A percentile compares a stretch with the other conserved stretches of the same genome.
Evolutionary conservation across 2,329 filamentous ascomycete species (phyloP).

Genomic region (Mollisiaceae sp.): DNA sequence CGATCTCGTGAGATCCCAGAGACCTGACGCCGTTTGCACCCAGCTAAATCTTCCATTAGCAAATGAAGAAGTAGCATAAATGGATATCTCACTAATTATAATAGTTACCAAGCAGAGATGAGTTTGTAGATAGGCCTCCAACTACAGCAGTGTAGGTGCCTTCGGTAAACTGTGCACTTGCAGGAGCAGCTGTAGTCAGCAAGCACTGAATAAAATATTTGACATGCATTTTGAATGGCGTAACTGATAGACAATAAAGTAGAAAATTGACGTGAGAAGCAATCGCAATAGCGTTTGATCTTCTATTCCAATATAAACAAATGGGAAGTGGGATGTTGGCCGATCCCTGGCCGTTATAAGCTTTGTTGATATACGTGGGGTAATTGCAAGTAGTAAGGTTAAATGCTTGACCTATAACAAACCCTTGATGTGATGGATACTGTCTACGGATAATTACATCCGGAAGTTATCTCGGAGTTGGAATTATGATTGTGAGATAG

Average conservation of each 20-base stretch:
- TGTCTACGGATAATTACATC: not conserved
- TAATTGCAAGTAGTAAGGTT: not conserved
- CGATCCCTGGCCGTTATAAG: constrained; percentile 12
- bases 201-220: constrained; percentile 4
- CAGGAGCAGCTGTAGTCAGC: not conserved
- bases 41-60: constrained; percentile 17
- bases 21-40: constrained; percentile 30
- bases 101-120: constrained; percentile 39
- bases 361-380: constrained; percentile 5
- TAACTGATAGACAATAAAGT: not conserved
- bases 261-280: not conserved
- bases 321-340: constrained; percentile 12
- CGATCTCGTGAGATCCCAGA: constrained; percentile 43
- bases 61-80: no score
- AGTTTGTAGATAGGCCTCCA: constrained; percentile 20
- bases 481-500: not conserved
- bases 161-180: constrained; percentile 18
- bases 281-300: not conserved
- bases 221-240: constrained; percentile 15
- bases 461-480: not conserved
- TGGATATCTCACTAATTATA: constrained; percentile 42
- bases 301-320: not conserved
- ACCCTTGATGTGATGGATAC: not conserved
- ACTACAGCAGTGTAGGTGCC: constrained; percentile 18
- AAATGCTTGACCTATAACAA: constrained; percentile 4